These are phyloP conservation scores for Diaporthe ilicicola DNA, from an alignment of 2,329 filamentous ascomycete genomes.

Conservation along the genomic window DNA sequence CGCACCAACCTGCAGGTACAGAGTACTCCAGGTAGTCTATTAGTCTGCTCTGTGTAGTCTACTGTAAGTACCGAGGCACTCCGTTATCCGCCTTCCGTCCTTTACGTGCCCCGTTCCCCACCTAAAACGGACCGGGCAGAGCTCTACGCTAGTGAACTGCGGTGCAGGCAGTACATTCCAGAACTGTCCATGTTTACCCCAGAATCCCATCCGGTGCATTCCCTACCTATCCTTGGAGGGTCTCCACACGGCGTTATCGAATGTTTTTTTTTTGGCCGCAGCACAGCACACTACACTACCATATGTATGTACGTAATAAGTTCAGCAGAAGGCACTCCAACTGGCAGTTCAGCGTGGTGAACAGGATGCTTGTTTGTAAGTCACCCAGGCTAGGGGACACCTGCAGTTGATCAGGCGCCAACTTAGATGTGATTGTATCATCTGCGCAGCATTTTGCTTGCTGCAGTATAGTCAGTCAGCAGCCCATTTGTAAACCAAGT, in stretches of 20 bases:
- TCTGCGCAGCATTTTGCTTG: not conserved
- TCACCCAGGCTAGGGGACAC: not conserved
- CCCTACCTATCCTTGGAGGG: not conserved
- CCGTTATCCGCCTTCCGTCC: not conserved
- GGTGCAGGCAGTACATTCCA: not conserved
- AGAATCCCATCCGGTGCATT: not conserved
- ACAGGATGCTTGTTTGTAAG: not conserved
- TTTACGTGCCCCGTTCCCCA: not conserved
- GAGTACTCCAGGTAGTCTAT: not conserved
- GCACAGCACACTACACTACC: not conserved
- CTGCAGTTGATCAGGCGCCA: not conserved
- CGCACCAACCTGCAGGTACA: not conserved
- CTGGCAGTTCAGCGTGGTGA: not conserved
- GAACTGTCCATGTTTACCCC: constrained; percentile 7
- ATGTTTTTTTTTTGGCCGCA: not conserved
- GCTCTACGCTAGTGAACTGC: not conserved
- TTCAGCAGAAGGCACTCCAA: not conserved
- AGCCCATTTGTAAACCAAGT: not conserved
- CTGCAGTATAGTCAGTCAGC: not conserved
- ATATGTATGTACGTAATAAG: constrained; percentile 6
- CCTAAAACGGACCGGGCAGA: not conserved
- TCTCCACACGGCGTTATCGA: not conserved
- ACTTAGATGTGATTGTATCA: not conserved
- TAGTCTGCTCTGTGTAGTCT: not conserved
- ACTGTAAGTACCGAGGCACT: not conserved